Conservation (phyloP, 2,329 filamentous ascomycete species). For the Trichoderma afroharzianum region DNA sequence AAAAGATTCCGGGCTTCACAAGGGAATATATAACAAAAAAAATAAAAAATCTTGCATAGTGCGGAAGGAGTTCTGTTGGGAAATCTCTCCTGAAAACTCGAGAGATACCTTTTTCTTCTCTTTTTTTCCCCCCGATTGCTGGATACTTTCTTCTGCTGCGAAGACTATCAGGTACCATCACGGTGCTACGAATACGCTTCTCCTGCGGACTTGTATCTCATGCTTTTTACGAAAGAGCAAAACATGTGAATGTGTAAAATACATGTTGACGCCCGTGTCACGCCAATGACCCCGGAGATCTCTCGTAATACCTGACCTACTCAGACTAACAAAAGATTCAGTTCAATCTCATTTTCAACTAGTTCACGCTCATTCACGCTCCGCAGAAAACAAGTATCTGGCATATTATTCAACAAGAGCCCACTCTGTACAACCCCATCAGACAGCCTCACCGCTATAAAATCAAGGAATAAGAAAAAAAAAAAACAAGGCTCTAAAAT, state of each 20-base stretch:
- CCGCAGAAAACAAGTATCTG: not conserved
- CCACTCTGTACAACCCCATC: not conserved
- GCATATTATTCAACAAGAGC: not conserved
- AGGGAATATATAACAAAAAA: too few species aligned
- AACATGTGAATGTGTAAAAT: not conserved
- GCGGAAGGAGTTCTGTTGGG: not conserved
- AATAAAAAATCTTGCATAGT: not conserved
- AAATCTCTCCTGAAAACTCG: not conserved
- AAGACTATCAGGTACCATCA: not conserved
- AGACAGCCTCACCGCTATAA: not conserved
- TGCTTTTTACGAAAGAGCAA: not conserved
- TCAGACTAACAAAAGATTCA: not conserved
- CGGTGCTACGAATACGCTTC: not conserved
- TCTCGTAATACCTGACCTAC: not conserved
- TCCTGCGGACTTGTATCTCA: not conserved
- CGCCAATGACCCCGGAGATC: not conserved
- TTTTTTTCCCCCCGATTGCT: not conserved
- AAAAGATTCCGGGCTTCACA: not conserved
- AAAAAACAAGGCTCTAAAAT: not conserved
- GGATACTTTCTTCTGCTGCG: not conserved
- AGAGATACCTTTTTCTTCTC: not conserved
- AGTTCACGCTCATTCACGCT: not conserved
- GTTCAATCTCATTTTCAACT: not conserved
- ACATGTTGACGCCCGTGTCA: not conserved
- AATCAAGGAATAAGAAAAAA: not conserved